Conservation (phyloP, 2,329 filamentous ascomycete genomes). For the Acrocalymma vagum region DNA sequence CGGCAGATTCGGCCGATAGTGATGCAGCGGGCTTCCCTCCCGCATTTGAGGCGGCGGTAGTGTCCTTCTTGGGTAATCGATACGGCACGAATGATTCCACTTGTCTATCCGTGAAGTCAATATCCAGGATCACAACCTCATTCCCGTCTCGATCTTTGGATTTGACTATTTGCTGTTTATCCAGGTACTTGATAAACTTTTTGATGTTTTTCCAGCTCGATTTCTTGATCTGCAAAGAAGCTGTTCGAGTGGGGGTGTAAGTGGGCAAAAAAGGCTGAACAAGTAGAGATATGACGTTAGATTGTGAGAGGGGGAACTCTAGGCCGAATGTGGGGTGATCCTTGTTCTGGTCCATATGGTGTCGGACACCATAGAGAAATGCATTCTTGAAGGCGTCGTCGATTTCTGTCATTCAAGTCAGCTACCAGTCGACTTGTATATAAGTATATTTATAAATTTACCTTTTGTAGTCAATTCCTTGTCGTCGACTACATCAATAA, state of each 20-base stretch:
- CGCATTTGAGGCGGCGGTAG: constrained; percentile 31
- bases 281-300: constrained; percentile 68
- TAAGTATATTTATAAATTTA: too few species aligned
- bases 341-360: constrained; percentile 65
- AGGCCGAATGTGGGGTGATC: constrained; percentile 62
- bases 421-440: too few species aligned
- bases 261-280: constrained; percentile 73
- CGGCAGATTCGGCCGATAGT: constrained; percentile 48
- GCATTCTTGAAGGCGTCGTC: constrained; percentile 71
- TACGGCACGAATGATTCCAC: constrained; percentile 69
- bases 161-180: constrained; percentile 70
- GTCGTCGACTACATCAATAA: constrained; percentile 51
- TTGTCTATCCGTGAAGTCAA: constrained; percentile 68
- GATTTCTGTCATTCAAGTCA: constrained; percentile 60
- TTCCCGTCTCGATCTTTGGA: constrained; percentile 71
- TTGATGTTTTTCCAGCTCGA: constrained; percentile 75
- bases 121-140: constrained; percentile 70
- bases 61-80: constrained; percentile 66
- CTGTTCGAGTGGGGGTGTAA: constrained; percentile 62
- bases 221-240: constrained; percentile 73
- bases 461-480: constrained; percentile 66
- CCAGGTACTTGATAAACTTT: constrained; percentile 73
- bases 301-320: constrained; percentile 70
- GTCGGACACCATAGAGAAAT: constrained; percentile 69
- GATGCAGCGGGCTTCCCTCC: constrained; percentile 53